Base-by-base conservation (phyloP, 2,329 filamentous ascomycete species). In the Laburnicola sp. region DNA sequence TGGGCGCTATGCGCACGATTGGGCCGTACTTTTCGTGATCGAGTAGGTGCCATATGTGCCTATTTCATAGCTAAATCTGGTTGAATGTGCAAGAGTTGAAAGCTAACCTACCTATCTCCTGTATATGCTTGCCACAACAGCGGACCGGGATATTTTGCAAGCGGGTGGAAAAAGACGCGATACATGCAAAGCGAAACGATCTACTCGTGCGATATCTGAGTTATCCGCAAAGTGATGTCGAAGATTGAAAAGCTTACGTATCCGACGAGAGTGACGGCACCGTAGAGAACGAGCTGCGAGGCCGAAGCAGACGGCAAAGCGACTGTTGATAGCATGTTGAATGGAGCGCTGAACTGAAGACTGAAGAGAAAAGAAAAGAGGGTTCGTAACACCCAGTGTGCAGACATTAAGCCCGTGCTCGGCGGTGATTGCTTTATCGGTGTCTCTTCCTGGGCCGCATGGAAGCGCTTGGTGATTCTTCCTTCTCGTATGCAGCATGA, bases 21-120 rank as follows among this genome's bases (percentile, higher is more conserved):
- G 60, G 51, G 3, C 64, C 64, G 45, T 63, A 67, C 47, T 57
- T 58, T 30, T 63, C 59, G 30, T 67, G 64, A 10, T 65, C 64
- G 50, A 54, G 56, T 6, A 63, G 47, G 39, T 65, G 64, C 51
- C 53, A 58, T 22, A 67, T 58, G 43, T 65, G 64, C 11, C 64
- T 55, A 16, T 16, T 16, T 16, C 16, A 16, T 16, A 16, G 16
- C 16, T 16, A 16, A 16, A 16, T 1, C 16, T 16, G 16, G 16
- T 16, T 16, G 16, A 16, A 16, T 16, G 16, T 16, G 16, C 16
- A 16, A 16, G 16, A 16, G 16, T 16, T 16, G 16, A 16, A 16
- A 16, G 16, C 16, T 16, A 16, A 16, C 16, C 16, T 16, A 16
- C 16, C 16, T 16, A 38, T 67, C 56, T 3, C 62, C 62, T n/a